Evolutionary conservation across 805 yeast species (phyloP).

Genomic region (Candida odintsovae): DNA sequence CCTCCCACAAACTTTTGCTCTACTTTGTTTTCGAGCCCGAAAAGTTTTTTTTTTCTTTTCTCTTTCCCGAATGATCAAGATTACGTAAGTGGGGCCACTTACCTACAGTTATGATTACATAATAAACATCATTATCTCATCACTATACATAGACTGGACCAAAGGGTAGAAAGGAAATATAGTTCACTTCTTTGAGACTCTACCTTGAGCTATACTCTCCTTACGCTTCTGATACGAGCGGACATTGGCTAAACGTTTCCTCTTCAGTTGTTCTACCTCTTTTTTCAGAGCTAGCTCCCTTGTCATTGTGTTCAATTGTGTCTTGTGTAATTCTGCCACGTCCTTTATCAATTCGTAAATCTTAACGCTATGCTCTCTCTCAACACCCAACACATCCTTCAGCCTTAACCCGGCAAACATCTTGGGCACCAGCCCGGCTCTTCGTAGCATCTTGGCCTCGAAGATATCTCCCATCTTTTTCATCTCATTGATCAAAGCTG

Average conservation of each 20-base stretch:
- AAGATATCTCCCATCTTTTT: slow-evolving; percentile 13
- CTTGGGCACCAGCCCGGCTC: slow-evolving; percentile 20
- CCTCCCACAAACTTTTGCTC: not conserved
- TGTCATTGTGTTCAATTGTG: slow-evolving; percentile 4
- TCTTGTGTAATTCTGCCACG: slow-evolving; percentile 9
- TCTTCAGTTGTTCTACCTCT: slow-evolving; percentile 9
- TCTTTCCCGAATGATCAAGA: not conserved
- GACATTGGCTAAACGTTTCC: slow-evolving; percentile 11
- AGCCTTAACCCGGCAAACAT: slow-evolving; percentile 17
- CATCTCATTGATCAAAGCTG: slow-evolving; percentile 10
- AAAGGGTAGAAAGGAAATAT: too few relatives aligned
- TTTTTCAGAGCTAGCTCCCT: slow-evolving; percentile 3
- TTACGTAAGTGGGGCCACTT: too few relatives aligned
- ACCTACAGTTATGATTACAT: not conserved
- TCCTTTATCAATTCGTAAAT: slow-evolving; percentile 20
- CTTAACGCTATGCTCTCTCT: slow-evolving; percentile 23
- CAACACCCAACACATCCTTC: slow-evolving; percentile 20
- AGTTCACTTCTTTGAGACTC: not conserved
- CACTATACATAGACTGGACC: not conserved
- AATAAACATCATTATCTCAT: not conserved
- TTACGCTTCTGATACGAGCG: slow-evolving; percentile 13
- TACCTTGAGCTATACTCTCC: slow-evolving; percentile 14
- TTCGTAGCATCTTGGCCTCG: slow-evolving; percentile 18
- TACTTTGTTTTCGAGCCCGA: not conserved
- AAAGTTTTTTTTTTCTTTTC: too few relatives aligned